These are phyloP conservation scores for Rauvolfia tetraphylla DNA, from an alignment of 257 asterid genomes.

Conservation along the genomic window DNA sequence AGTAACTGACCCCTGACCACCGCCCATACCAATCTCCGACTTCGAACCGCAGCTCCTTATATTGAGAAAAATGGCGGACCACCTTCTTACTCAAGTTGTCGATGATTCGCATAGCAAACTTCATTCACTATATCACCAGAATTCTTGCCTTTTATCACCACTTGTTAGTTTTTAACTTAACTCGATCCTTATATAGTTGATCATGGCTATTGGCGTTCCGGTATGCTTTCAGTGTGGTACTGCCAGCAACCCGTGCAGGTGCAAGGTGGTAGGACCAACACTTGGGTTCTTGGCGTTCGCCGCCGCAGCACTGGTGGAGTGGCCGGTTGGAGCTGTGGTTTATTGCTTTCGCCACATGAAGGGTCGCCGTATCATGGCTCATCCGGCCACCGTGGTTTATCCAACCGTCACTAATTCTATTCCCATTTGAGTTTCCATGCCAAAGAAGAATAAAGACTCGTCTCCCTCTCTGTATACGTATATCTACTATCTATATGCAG, in stretches of 20 bases:
- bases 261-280: conserved; percentile 88
- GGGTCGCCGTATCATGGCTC: conserved; percentile 88
- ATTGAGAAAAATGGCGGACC: neutral
- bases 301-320: conserved; percentile 69
- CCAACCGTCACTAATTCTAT: conserved; percentile 45
- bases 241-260: conserved; percentile 65
- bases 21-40: neutral
- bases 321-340: conserved; percentile 86
- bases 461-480: neutral
- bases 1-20: neutral
- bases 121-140: neutral
- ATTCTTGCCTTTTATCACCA: neutral
- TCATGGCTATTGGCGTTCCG: conserved; percentile 26
- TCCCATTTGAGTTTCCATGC: conserved; percentile 39
- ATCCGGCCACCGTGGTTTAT: conserved; percentile 68
- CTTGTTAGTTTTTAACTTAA: neutral
- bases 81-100: neutral
- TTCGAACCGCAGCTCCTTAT: neutral
- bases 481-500: too few relatives aligned
- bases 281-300: conserved; percentile 77
- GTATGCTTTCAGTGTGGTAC: conserved; percentile 67
- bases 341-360: conserved; percentile 69
- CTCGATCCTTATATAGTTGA: neutral
- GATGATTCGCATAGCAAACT: conserved; percentile 5
- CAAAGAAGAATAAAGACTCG: too few relatives aligned